Conservation (phyloP, 768 basidiomycete species). For the Piloderma croceum region DNA sequence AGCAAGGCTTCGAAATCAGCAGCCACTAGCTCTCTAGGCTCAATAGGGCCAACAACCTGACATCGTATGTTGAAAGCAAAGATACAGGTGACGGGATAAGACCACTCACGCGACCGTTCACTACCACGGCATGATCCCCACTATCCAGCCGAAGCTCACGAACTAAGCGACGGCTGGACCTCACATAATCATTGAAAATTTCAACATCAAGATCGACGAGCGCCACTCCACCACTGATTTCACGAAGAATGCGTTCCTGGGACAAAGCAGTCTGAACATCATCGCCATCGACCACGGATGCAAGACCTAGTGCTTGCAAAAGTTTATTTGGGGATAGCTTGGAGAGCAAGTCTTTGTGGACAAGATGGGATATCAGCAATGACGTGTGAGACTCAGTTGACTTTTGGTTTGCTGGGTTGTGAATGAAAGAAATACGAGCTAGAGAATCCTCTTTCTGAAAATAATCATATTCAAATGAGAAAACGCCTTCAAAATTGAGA, state of each 20-base stretch:
- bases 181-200: conserved; percentile 39
- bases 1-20: conserved; percentile 73
- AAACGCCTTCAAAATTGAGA: conserved; percentile 1
- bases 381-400: conserved; percentile 28
- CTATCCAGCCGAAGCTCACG: conserved; percentile 53
- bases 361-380: conserved; percentile 45
- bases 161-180: conserved; percentile 41
- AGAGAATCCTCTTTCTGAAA: conserved; percentile 39
- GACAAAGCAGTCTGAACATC: conserved; percentile 36
- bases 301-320: conserved; percentile 33
- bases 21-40: conserved; percentile 48
- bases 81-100: conserved; percentile 3
- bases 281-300: conserved; percentile 7
- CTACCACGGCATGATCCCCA: conserved; percentile 57
- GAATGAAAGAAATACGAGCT: conserved; percentile 70
- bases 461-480: conserved; percentile 5
- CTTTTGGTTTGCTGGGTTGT: conserved; percentile 47
- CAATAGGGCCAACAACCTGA: conserved; percentile 76
- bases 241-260: conserved; percentile 24
- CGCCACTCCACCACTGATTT: conserved; percentile 30
- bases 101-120: conserved; percentile 77
- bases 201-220: conserved; percentile 28
- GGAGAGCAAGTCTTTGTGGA: conserved; percentile 35
- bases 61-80: conserved; percentile 3
- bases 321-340: conserved; percentile 35